Percentiles rank a stretch among this genome's conserved stretches.
Evolutionary conservation across 2,329 filamentous ascomycete species (phyloP).

Genomic region (Verticillium nonalfalfae): DNA sequence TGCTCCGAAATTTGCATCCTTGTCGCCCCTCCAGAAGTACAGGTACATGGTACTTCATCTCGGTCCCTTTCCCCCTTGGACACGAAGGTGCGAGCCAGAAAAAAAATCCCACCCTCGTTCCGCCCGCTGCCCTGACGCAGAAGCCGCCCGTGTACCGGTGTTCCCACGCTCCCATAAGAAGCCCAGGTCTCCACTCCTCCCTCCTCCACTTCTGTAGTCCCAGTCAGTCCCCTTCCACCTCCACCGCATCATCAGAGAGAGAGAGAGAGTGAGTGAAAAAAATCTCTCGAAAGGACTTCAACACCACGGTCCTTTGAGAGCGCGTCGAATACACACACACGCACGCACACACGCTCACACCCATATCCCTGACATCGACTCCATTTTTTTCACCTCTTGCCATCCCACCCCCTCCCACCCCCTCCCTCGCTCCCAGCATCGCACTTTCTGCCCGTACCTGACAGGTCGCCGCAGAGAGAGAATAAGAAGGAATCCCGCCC

Average conservation of each 20-base stretch:
- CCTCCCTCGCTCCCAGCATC: not conserved
- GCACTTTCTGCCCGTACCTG: constrained; percentile 1
- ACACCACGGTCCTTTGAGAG: not conserved
- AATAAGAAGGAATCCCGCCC: constrained; percentile 7
- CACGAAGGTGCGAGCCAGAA: not conserved
- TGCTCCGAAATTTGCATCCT: not conserved
- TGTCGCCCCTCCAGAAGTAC: not conserved
- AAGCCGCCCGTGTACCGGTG: not conserved
- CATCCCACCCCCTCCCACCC: not conserved
- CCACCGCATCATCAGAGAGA: constrained; percentile 7
- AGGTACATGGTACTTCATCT: not conserved
- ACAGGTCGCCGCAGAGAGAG: constrained; percentile 2
- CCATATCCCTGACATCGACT: not conserved
- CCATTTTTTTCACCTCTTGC: not conserved
- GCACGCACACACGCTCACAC: not conserved
- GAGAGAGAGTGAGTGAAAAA: constrained; percentile 6
- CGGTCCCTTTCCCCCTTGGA: not conserved
- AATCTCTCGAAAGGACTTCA: constrained; percentile 7
- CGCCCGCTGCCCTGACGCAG: not conserved
- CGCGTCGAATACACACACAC: not conserved
- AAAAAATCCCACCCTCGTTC: not conserved
- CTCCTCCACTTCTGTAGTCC: not conserved
- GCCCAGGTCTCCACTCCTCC: constrained; percentile 2
- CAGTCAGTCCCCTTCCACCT: not conserved
- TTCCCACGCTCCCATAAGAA: not conserved